Evolutionary conservation across 371 early-diverging fungal genomes (phyloP).

Genomic region (Globomyces sp.): DNA sequence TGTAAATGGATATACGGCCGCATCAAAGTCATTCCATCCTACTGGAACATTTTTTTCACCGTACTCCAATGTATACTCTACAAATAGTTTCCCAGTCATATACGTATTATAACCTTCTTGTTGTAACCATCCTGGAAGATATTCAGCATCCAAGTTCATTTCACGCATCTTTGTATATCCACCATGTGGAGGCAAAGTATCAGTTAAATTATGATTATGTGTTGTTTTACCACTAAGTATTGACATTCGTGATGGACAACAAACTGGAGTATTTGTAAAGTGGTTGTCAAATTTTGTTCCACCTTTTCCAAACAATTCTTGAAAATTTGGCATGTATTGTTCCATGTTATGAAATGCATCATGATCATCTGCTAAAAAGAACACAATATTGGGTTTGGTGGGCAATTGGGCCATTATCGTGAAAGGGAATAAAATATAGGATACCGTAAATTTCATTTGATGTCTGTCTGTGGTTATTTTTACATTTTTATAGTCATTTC

Average conservation of each 20-base stretch:
- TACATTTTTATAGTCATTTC: no score
- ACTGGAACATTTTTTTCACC: conserved; percentile 37
- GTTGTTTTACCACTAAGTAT: conserved; percentile 62
- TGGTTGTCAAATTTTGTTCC: conserved; percentile 62
- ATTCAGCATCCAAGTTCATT: conserved; percentile 19
- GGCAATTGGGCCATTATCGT: no score
- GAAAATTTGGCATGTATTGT: conserved; percentile 61
- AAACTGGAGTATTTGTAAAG: conserved; percentile 62
- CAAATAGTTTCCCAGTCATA: conserved; percentile 68
- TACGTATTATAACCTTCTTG: conserved; percentile 59
- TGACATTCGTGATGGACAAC: conserved; percentile 64
- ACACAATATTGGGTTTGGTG: conserved; percentile 56
- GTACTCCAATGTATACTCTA: conserved; percentile 38
- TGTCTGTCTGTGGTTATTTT: no score
- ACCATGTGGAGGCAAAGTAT: conserved; percentile 59
- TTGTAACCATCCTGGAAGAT: conserved; percentile 25
- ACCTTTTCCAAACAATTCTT: conserved; percentile 57
- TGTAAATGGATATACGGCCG: conserved; percentile 60
- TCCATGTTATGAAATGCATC: conserved; percentile 56
- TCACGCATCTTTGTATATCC: conserved; percentile 36
- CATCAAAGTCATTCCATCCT: conserved; percentile 57
- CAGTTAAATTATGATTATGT: conserved; percentile 64
- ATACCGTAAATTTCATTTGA: no score
- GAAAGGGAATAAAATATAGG: no score
- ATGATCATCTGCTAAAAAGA: conserved; percentile 68